Evolutionary conservation across 495 filamentous ascomycete species (phyloP), one percentile per base, ranked within the genome.

Genomic region (Aspergillus mulundensis): DNA sequence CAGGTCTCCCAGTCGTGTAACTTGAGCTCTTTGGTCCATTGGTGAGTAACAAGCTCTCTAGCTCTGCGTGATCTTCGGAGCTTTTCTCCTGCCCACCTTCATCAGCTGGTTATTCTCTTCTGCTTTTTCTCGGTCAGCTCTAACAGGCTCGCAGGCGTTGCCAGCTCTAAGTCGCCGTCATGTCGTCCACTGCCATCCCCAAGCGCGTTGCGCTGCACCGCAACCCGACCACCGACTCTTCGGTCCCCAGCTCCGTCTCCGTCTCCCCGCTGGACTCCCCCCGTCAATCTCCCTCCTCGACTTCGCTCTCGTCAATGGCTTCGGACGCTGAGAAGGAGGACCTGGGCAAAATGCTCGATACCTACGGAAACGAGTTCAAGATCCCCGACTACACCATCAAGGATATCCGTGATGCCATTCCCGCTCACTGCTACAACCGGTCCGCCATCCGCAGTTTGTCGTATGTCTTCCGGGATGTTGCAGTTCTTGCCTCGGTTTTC

Each of bases 281-380:
- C 50, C 78, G 80, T 32, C 84, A 83, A 36, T 95, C 90, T 11
- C 83, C 89, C 18, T 96, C 92, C 8, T 87, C 88, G 19, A 95
- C 94, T 5, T 96, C 93, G 3, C 81, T 96, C 48, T 96, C 93
- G 25, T 97, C 93, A 41, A 78, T 96, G 74, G 84, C 83, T 43
- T 94, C 90, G 14, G 75, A 75, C 2, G 58, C 59, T 44, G 73
- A 76, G 56, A 64, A 43, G 52, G 72, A 76, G 57, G 61, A 45
- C 39, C 59, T 57, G 28, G 72, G 75, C 70, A 84, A 84, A 71
- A 81, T 91, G 67, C 60, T 84, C 23, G 83, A 88, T 61, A 83
- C 82, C 42, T 81, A 84, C 57, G 85, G 85, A 64, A 85, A 87
- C 56, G 81, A 85, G 61, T 88, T 88, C 73, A 77, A 84, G 70